Percentiles rank a stretch among this genome's conserved stretches.
These are phyloP conservation scores for Vachellia collinsii DNA, from an alignment of 306 rosid species.

Conservation along the genomic window DNA sequence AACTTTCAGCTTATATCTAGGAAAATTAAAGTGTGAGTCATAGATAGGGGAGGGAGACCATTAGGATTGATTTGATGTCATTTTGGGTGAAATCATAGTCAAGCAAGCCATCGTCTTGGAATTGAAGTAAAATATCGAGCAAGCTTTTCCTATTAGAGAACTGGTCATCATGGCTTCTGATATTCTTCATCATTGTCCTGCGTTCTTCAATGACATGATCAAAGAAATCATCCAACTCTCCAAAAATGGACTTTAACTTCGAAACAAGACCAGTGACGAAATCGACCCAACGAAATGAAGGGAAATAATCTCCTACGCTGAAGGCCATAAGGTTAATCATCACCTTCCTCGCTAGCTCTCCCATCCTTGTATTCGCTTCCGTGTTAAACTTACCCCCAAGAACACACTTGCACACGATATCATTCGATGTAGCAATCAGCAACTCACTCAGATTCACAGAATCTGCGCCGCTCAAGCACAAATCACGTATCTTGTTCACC, in stretches of 20 bases:
- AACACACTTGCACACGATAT: constrained; percentile 27
- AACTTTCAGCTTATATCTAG: too few relatives aligned
- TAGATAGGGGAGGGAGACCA: constrained; percentile 14
- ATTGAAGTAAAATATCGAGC: constrained; percentile 38
- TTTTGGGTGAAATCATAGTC: constrained; percentile 25
- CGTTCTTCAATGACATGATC: constrained; percentile 33
- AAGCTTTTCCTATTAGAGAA: constrained; percentile 30
- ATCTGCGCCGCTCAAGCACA: neutral
- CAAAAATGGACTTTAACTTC: constrained; percentile 18
- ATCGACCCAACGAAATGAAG: constrained; percentile 45
- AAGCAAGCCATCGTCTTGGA: constrained; percentile 28
- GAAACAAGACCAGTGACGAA: constrained; percentile 26
- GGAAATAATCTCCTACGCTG: constrained; percentile 39
- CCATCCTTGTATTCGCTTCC: neutral
- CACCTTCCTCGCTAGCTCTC: constrained; percentile 23
- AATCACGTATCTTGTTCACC: constrained; percentile 33
- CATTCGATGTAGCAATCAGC: constrained; percentile 18
- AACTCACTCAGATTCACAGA: constrained; percentile 37
- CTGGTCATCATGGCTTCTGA: neutral
- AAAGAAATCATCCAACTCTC: constrained; percentile 37
- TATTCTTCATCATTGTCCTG: neutral
- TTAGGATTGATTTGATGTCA: constrained; percentile 39
- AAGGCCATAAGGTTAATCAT: constrained; percentile 20
- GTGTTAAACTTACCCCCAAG: constrained; percentile 24
- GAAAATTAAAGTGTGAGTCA: too few relatives aligned